Percentiles rank a stretch among this genome's conserved stretches.
Evolutionary conservation across 2,329 filamentous ascomycete species (phyloP).

Genomic region (Phaeosphaeria sp.): DNA sequence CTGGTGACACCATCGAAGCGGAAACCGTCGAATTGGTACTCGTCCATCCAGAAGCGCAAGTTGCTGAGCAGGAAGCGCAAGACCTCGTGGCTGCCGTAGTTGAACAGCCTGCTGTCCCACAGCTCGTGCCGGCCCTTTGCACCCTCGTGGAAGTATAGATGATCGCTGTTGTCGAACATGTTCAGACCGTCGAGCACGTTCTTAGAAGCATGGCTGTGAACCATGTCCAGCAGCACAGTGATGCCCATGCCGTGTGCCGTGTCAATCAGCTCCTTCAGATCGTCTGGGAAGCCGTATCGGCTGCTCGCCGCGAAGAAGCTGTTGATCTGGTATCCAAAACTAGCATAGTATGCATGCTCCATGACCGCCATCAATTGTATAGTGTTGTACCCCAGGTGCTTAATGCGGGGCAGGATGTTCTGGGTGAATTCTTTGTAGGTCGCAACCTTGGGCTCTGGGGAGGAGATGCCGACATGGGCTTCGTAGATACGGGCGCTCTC

Average conservation of each 20-base stretch:
- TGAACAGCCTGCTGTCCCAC: conserved; percentile 97
- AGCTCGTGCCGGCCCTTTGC: conserved; percentile 84
- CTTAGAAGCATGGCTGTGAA: conserved; percentile 97
- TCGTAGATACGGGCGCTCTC: conserved; percentile 91
- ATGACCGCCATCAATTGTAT: conserved; percentile 99
- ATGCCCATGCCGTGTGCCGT: conserved; percentile 92
- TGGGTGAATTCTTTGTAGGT: conserved; percentile 98
- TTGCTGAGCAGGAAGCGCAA: conserved; percentile 96
- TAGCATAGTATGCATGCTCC: conserved; percentile 99
- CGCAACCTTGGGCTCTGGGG: conserved; percentile 83
- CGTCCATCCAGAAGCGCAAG: conserved; percentile 98
- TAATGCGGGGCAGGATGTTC: conserved; percentile 90
- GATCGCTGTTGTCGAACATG: conserved; percentile 92
- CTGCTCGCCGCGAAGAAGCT: conserved; percentile 98
- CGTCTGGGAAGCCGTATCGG: conserved; percentile 90
- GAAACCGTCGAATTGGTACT: conserved; percentile 96
- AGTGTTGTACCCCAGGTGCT: conserved; percentile 90
- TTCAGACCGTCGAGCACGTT: conserved; percentile 96
- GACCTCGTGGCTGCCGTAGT: conserved; percentile 94
- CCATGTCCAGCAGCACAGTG: conserved; percentile 89
- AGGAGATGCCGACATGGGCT: conserved; percentile 97
- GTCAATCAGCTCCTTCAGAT: conserved; percentile 95
- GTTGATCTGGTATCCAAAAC: conserved; percentile 98
- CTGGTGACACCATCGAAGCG: conserved; percentile 97
- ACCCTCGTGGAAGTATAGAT: conserved; percentile 94